phyloP scores from a whole-genome alignment of 208 protist genomes.

The Acanthamoeba triangularis region DNA sequence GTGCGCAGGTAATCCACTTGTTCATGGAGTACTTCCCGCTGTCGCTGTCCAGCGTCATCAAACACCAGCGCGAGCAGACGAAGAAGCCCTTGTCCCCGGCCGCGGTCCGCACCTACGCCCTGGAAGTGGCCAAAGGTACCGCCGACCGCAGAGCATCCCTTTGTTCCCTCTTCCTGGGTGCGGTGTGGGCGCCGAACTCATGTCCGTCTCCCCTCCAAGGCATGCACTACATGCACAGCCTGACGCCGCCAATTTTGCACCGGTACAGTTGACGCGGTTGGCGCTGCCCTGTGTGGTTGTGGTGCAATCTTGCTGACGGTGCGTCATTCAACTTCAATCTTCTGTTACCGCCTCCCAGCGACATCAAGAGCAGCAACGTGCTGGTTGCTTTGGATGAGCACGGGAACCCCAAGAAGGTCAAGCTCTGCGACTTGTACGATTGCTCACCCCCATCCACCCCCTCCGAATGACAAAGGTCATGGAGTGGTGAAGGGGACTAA shows the following conservation, averaged over 20 bases:
- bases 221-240: constrained; percentile 69
- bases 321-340: neutral
- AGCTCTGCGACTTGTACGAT: constrained; percentile 52
- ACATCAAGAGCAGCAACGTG: constrained; percentile 67
- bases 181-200: neutral
- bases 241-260: constrained; percentile 62
- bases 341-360: neutral
- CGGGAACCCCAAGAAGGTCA: constrained; percentile 52
- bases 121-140: constrained; percentile 50
- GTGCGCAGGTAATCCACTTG: neutral
- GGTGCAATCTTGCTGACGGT: neutral
- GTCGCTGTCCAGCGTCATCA: constrained; percentile 18
- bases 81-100: constrained; percentile 17
- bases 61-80: constrained; percentile 9
- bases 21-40: constrained; percentile 76
- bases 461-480: too few relatives aligned
- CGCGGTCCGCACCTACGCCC: constrained; percentile 11
- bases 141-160: neutral
- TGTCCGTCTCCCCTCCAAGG: neutral
- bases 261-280: neutral
- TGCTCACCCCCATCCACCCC: neutral
- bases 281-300: too few relatives aligned
- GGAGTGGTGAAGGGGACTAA: neutral
- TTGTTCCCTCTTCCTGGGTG: neutral
- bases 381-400: constrained; percentile 48